Conservation (phyloP, 371 early-diverging fungal genomes). For the Mortierella sp. region DNA sequence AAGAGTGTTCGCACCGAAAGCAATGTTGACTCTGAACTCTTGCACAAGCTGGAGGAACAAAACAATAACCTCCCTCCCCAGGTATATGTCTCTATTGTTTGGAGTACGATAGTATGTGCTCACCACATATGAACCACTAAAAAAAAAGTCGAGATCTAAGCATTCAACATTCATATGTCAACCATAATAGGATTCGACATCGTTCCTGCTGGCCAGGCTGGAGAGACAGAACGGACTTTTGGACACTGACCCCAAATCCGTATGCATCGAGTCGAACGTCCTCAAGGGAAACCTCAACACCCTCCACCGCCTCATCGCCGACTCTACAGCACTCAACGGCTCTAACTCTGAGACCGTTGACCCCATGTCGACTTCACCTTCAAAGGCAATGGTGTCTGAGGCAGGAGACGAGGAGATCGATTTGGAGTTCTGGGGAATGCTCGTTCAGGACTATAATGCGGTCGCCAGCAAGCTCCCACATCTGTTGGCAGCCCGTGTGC, state of each 20-base stretch:
- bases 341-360: conserved; percentile 39
- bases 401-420: conserved; percentile 64
- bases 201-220: conserved; percentile 68
- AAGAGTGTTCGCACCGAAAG: conserved; percentile 28
- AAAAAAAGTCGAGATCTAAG: background rate
- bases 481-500: conserved; percentile 76
- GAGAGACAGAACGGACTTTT: conserved; percentile 73
- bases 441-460: conserved; percentile 85
- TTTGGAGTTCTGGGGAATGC: conserved; percentile 95
- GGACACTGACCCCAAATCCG: conserved; percentile 70
- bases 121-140: too few relatives aligned
- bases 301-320: conserved; percentile 62
- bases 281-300: conserved; percentile 70
- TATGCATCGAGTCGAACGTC: conserved; percentile 70
- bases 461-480: conserved; percentile 74
- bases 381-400: conserved; percentile 31
- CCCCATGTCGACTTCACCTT: conserved; percentile 27
- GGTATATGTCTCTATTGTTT: conserved; percentile 18
- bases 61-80: conserved; percentile 52
- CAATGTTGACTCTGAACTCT: conserved; percentile 37
- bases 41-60: conserved; percentile 56
- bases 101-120: background rate
- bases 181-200: conserved; percentile 63
- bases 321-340: conserved; percentile 56
- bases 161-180: background rate